These are phyloP conservation scores for Gastrodia elata DNA, from an alignment of 106 monocot species.

Conservation along the genomic window DNA sequence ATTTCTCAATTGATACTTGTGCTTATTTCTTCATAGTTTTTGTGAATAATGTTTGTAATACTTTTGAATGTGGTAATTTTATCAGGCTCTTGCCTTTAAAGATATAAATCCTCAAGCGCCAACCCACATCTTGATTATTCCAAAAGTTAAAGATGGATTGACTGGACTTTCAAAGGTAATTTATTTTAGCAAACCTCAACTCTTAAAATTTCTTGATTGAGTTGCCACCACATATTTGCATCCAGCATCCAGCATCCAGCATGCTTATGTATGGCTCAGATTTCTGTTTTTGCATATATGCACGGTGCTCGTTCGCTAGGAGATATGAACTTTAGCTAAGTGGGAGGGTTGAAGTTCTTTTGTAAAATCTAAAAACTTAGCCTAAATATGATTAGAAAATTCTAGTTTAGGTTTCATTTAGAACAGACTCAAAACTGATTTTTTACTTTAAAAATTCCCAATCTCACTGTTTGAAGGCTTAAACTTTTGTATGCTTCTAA, in stretches of 20 bases:
- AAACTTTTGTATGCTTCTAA: too few relatives aligned
- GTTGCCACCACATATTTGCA: neutral
- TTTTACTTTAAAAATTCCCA: too few relatives aligned
- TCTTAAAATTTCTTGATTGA: conserved; percentile 2
- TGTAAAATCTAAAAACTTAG: neutral
- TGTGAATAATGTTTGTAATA: neutral
- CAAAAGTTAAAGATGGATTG: conserved; percentile 82
- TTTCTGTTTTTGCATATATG: neutral
- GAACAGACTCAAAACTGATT: too few relatives aligned
- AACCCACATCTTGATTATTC: conserved; percentile 72
- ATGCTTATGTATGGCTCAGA: neutral
- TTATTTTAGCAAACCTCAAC: neutral
- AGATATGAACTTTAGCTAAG: neutral
- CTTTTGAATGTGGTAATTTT: neutral
- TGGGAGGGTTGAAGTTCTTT: neutral
- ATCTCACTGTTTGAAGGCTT: too few relatives aligned
- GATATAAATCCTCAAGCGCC: conserved; percentile 82
- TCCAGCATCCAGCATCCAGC: neutral
- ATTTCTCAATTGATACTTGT: neutral
- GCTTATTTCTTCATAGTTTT: neutral
- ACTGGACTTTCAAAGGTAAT: conserved; percentile 60
- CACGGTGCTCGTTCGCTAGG: neutral
- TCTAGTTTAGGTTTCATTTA: conserved; percentile 2
- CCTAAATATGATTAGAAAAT: neutral
- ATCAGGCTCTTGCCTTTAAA: conserved; percentile 76